Evolutionary conservation across 345 rosid species (phyloP).

Genomic region (Trapa bicornis): DNA sequence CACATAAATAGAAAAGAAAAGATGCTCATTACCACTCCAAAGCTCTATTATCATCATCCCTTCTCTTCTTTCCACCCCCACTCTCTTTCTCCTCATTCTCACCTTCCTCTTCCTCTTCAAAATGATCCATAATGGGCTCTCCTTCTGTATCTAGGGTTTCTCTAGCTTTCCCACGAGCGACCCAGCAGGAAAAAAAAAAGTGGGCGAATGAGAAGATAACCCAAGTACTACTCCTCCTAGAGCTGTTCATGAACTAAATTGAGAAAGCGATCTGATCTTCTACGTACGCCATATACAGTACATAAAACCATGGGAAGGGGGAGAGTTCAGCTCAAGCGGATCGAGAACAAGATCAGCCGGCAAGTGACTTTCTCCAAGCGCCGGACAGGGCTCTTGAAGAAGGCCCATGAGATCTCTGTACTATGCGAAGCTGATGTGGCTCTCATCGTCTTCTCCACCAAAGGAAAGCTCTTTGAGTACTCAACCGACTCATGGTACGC

Average conservation of each 20-base stretch:
- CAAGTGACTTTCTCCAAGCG: constrained; percentile 89
- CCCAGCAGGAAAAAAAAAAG: too few relatives aligned
- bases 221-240: neutral
- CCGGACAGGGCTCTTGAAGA: constrained; percentile 63
- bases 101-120: neutral
- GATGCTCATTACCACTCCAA: neutral
- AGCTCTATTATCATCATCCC: neutral
- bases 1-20: constrained; percentile 2
- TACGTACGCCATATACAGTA: too few relatives aligned
- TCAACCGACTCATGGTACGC: constrained; percentile 56
- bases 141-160: constrained; percentile 19
- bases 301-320: constrained; percentile 55
- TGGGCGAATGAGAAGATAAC: neutral
- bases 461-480: constrained; percentile 74
- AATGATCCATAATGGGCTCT: neutral
- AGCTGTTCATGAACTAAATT: neutral
- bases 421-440: constrained; percentile 78
- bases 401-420: constrained; percentile 84
- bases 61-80: neutral
- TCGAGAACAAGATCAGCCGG: constrained; percentile 85
- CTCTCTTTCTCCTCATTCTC: constrained; percentile 3
- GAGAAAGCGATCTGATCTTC: too few relatives aligned
- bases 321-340: constrained; percentile 80
- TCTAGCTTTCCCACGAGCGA: too few relatives aligned
- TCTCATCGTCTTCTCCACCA: constrained; percentile 67